A percentile compares a stretch with the other conserved stretches of the same genome.
Conservation (phyloP, 768 basidiomycete species). For the Mycena indigotica region DNA sequence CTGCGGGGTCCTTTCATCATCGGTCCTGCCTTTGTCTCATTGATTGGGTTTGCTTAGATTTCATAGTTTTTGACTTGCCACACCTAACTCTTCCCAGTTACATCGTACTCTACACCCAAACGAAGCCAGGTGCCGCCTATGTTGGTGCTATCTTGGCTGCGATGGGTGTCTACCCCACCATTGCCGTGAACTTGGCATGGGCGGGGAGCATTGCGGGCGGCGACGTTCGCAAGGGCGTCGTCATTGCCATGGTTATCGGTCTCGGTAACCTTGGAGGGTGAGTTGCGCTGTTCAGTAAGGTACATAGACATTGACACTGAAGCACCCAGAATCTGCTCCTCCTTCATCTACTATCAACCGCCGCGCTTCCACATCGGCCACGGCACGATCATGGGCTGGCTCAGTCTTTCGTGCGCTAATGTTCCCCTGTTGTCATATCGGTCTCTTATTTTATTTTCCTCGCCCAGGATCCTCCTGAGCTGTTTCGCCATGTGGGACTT, state of each 20-base stretch:
- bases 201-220: conserved; percentile 48
- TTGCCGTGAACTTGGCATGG: conserved; percentile 46
- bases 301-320: too few species aligned
- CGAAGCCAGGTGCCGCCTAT: conserved; percentile 33
- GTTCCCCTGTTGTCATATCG: background rate
- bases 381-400: conserved; percentile 18
- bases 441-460: conserved; percentile 3
- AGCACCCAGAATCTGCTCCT: conserved; percentile 23
- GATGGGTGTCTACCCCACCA: conserved; percentile 44
- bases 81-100: conserved; percentile 27
- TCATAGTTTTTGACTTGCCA: background rate
- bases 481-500: conserved; percentile 45
- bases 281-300: too few species aligned
- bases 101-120: conserved; percentile 45
- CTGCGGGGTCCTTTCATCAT: conserved; percentile 54
- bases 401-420: conserved; percentile 27
- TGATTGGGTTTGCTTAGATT: conserved; percentile 39
- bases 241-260: conserved; percentile 49
- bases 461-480: conserved; percentile 34
- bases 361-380: conserved; percentile 22
- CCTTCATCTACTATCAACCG: conserved; percentile 25
- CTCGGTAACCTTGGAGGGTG: conserved; percentile 48
- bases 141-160: conserved; percentile 43
- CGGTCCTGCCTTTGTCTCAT: conserved; percentile 40
- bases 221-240: conserved; percentile 41